Evolutionary conservation across 257 asterid genomes (phyloP).

Genomic region (Nicotiana undulata): DNA sequence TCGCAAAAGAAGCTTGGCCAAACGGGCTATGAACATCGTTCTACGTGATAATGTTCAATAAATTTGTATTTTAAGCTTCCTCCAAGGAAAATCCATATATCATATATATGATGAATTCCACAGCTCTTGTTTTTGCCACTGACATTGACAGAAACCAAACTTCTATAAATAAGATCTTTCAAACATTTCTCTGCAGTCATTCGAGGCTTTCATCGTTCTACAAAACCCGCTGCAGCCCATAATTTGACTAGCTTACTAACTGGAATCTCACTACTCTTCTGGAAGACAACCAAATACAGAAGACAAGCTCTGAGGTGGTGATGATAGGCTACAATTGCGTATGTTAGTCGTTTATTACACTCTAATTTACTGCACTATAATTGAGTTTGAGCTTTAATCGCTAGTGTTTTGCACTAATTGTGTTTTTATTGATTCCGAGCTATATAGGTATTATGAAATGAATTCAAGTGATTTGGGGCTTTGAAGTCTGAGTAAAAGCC

Average conservation of each 20-base stretch:
- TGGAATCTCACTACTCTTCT: background rate
- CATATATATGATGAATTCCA: constrained; percentile 3
- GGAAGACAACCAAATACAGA: constrained; percentile 1
- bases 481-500: no score
- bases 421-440: no score
- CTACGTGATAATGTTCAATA: background rate
- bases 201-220: background rate
- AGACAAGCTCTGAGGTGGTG: background rate
- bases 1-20: no score
- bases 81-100: constrained; percentile 7
- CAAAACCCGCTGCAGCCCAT: background rate
- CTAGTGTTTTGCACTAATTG: no score
- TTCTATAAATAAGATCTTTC: background rate
- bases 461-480: no score
- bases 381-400: no score
- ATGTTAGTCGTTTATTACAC: no score
- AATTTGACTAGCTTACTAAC: constrained; percentile 1
- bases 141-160: background rate
- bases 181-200: constrained; percentile 8
- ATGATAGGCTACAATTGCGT: no score
- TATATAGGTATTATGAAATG: no score
- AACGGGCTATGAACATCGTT: no score
- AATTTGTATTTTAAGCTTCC: background rate
- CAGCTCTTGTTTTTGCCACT: constrained; percentile 13
- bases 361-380: no score